A percentile compares a stretch with the other conserved stretches of the same genome.
Evolutionary conservation across 805 yeast genomes (phyloP).

Genomic region (Nakazawaea molendinolei): DNA sequence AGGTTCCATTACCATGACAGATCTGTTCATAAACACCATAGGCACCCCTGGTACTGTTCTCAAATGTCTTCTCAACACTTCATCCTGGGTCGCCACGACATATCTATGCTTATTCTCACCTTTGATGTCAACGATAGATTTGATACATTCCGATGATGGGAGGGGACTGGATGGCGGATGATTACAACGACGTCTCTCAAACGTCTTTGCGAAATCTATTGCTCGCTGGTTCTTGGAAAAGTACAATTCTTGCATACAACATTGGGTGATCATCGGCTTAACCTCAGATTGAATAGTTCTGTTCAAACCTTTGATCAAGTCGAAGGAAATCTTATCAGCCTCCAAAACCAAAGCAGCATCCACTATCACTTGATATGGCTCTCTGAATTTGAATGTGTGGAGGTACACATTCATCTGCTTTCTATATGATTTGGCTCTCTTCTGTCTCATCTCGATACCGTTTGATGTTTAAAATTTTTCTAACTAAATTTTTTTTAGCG

Average conservation of each 20-base stretch:
- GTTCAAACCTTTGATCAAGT: slow-evolving; percentile 72
- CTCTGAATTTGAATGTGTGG: slow-evolving; percentile 86
- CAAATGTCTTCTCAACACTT: slow-evolving; percentile 57
- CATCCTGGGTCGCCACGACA: slow-evolving; percentile 79
- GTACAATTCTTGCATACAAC: slow-evolving; percentile 86
- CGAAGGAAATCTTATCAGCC: slow-evolving; percentile 62
- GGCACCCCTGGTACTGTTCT: slow-evolving; percentile 88
- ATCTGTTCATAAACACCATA: slow-evolving; percentile 74
- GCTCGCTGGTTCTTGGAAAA: slow-evolving; percentile 65
- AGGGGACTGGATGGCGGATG: slow-evolving; percentile 62
- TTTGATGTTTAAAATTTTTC: neutral
- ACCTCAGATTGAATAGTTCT: slow-evolving; percentile 80
- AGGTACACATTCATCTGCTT: slow-evolving; percentile 84
- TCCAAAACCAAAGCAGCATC: slow-evolving; percentile 73
- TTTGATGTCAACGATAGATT: slow-evolving; percentile 58
- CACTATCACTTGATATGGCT: slow-evolving; percentile 85
- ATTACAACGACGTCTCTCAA: slow-evolving; percentile 90
- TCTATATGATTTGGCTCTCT: slow-evolving; percentile 88
- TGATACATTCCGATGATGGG: slow-evolving; percentile 70
- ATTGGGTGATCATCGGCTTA: slow-evolving; percentile 91
- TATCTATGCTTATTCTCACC: slow-evolving; percentile 88
- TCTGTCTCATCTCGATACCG: slow-evolving; percentile 70
- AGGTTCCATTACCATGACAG: slow-evolving; percentile 97
- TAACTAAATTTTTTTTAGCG: neutral
- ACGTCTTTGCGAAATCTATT: slow-evolving; percentile 70